These are phyloP conservation scores for Chlorella sp. DNA, from an alignment of 139 green algal species.

Conservation along the genomic window DNA sequence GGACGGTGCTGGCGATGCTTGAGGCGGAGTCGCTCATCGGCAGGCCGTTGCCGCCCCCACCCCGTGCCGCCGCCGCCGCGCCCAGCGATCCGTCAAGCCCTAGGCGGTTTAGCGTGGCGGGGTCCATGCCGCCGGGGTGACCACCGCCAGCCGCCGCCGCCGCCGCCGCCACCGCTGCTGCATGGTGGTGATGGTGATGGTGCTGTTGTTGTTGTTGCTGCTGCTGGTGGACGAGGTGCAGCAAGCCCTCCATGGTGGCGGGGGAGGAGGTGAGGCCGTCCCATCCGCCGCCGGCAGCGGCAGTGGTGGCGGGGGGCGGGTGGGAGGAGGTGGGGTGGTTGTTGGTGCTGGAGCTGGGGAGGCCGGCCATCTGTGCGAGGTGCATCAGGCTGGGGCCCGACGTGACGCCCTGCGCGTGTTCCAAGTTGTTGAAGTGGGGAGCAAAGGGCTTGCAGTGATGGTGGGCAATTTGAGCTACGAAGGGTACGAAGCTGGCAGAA, in stretches of 20 bases:
- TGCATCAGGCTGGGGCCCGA: slow-evolving; percentile 16
- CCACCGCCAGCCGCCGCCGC: too few species aligned
- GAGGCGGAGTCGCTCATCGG: slow-evolving; percentile 41
- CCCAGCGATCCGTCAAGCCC: too few species aligned
- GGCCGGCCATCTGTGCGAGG: slow-evolving; percentile 5
- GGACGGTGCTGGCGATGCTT: slow-evolving; percentile 26
- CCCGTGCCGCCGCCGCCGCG: too few species aligned
- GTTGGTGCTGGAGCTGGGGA: neutral
- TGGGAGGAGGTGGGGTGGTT: neutral
- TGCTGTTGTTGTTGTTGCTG: slow-evolving; percentile 7
- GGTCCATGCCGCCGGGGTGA: too few species aligned
- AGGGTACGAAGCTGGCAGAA: too few species aligned
- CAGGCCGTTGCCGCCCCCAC: slow-evolving; percentile 16
- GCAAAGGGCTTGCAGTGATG: too few species aligned
- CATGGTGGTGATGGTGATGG: too few species aligned
- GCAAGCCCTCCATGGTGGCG: slow-evolving; percentile 10
- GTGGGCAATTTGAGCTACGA: too few species aligned
- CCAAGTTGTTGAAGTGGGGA: too few species aligned
- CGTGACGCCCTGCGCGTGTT: neutral
- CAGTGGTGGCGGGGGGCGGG: too few species aligned
- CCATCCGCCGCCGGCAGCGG: neutral
- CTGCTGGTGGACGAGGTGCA: slow-evolving; percentile 25
- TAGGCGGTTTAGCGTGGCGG: too few species aligned
- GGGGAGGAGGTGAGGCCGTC: neutral
- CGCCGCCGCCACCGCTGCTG: too few species aligned